Base-by-base conservation (phyloP, 1,139 yeast species). In the Taphrina sp. region DNA sequence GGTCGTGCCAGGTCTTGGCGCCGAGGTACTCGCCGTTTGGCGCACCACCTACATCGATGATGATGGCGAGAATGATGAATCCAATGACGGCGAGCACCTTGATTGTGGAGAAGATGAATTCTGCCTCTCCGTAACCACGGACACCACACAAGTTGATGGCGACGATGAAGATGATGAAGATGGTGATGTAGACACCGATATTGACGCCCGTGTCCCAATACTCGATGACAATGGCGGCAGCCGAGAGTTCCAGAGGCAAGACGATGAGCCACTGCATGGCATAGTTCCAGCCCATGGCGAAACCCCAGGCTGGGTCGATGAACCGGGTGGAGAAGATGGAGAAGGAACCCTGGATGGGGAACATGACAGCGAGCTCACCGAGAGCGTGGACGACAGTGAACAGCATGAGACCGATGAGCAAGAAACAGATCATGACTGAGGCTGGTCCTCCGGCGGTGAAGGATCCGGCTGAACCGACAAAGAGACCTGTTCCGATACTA, bases 51-150 rank as follows among this genome's bases (percentile, higher is more conserved):
- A 82, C 75, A 37, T 76, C 77, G 54, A 82, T 69, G 22, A 82
- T 76, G 41, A 84, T 75, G 41, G 84, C 82, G 51, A 83, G 71
- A 51, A 85, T 77, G 61, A 80, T 78, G 67, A 84, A 85, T 0
- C 89, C 90, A 20, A 76, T 64, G 52, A 84, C 76, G 63, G 88
- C 85, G 37, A 78, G 61, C 36, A 83, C 77, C 70, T 85, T 85
- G 64, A 82, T 73, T 34, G 76, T 64, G 49, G 86, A 81, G 62
- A 84, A 76, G 58, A 76, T 66, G 64, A 82, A 83, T 69, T 85
- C 94, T 12, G 85, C 85, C 66, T 85, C 94, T 23, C 90, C 94
- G 63, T 81, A 83, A 5, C 86, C 87, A 62, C 77, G 76, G 28
- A 83, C 89, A 55, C 92, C 92, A 65, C 84, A 82, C 62, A 83